Conservation (phyloP, 1,139 yeast genomes). For the Nadsonia commutata region DNA sequence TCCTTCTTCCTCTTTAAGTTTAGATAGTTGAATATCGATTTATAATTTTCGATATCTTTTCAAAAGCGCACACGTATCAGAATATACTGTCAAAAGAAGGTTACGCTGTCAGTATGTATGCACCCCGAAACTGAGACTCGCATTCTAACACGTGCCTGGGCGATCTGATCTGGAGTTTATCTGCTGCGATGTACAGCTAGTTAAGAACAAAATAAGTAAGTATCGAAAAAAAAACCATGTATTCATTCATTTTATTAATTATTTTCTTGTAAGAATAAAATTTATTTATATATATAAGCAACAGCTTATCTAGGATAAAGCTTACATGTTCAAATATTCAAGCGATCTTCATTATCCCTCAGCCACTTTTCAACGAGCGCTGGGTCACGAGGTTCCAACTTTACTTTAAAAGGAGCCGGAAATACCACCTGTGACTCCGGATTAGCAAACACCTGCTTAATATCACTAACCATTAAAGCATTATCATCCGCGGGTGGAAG, state of each 20-base stretch:
- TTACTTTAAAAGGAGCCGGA: slow-evolving; percentile 16
- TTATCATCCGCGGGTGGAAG: slow-evolving; percentile 26
- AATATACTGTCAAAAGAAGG: too few species aligned
- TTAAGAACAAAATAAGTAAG: too few species aligned
- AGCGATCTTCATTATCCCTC: background rate
- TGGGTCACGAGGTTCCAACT: slow-evolving; percentile 11
- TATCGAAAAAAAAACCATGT: background rate
- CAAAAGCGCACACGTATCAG: too few species aligned
- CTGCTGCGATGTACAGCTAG: too few species aligned
- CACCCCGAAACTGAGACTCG: too few species aligned
- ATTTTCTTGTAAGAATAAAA: background rate
- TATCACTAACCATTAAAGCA: slow-evolving; percentile 13
- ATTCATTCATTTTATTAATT: background rate
- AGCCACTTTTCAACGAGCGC: background rate
- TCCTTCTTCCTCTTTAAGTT: too few species aligned
- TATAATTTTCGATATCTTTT: too few species aligned
- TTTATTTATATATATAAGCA: background rate
- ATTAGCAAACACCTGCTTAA: slow-evolving; percentile 11
- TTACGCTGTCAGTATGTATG: too few species aligned
- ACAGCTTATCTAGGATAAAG: background rate
- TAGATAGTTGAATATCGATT: too few species aligned
- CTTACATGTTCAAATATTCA: background rate
- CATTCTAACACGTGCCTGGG: too few species aligned
- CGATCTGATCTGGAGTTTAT: too few species aligned
- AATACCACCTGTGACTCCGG: slow-evolving; percentile 16